phyloP scores from a whole-genome alignment of 352 stramenopile genomes.

The Halophytophthora polymorphica region DNA sequence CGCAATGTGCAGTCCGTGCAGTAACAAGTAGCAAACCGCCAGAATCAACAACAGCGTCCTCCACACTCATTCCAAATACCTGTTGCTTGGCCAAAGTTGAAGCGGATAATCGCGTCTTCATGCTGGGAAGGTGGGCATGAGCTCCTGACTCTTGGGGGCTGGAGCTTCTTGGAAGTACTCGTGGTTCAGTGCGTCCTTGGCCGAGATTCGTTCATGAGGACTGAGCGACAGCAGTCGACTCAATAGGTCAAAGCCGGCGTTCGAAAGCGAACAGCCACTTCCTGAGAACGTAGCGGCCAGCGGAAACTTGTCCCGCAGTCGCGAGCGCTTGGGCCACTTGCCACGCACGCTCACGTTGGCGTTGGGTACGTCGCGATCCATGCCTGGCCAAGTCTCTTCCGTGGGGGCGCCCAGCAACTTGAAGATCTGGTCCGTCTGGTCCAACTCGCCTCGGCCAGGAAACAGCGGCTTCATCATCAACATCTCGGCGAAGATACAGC shows the following conservation, averaged over 20 bases:
- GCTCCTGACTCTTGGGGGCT: constrained; percentile 52
- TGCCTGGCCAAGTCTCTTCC: constrained; percentile 87
- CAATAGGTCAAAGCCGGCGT: constrained; percentile 72
- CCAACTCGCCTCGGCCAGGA: constrained; percentile 91
- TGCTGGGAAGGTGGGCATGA: constrained; percentile 78
- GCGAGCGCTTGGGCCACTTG: constrained; percentile 74
- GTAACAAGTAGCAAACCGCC: neutral
- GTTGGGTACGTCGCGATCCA: constrained; percentile 58
- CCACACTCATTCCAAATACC: too few species aligned
- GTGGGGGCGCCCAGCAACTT: constrained; percentile 89
- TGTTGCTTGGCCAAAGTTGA: neutral
- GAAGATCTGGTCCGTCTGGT: constrained; percentile 97
- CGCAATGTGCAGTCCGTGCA: neutral
- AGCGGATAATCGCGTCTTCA: constrained; percentile 17
- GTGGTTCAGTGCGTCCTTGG: constrained; percentile 74
- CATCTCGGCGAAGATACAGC: constrained; percentile 97
- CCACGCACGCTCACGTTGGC: constrained; percentile 39
- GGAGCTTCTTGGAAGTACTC: constrained; percentile 78
- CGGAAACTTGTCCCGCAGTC: constrained; percentile 78
- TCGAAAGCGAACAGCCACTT: constrained; percentile 58
- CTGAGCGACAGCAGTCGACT: constrained; percentile 63
- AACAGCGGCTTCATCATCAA: constrained; percentile 92
- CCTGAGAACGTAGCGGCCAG: constrained; percentile 54
- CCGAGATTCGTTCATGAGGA: constrained; percentile 73
- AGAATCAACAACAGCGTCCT: too few species aligned